Percentiles rank a stretch among this genome's conserved stretches.
phyloP scores from a whole-genome alignment of 2,329 filamentous ascomycete genomes.

The Bimuria novae-zelandiae region DNA sequence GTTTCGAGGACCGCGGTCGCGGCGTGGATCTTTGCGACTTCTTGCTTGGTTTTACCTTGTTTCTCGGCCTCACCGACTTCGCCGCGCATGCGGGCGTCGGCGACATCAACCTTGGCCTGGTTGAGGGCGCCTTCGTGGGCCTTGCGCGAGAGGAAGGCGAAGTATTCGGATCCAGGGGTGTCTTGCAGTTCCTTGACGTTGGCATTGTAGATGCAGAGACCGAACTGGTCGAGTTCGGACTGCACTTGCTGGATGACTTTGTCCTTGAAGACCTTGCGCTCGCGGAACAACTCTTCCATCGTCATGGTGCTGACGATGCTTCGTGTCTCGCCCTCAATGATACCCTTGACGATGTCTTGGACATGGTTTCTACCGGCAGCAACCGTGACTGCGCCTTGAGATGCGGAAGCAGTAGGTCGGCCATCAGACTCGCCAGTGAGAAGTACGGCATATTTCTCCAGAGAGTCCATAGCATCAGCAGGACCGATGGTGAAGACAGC shows the following conservation, averaged over 20 bases:
- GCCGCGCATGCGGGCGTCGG: conserved; percentile 64
- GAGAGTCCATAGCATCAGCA: conserved; percentile 68
- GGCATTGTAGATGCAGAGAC: conserved; percentile 69
- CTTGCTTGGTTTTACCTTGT: conserved; percentile 78
- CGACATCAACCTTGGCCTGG: conserved; percentile 70
- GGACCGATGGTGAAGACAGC: conserved; percentile 88
- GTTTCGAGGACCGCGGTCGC: conserved; percentile 85
- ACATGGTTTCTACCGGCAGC: conserved; percentile 66
- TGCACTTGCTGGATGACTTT: conserved; percentile 70
- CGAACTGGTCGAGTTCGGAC: conserved; percentile 78
- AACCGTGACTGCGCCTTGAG: conserved; percentile 46
- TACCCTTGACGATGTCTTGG: conserved; percentile 84
- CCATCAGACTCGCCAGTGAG: conserved; percentile 66
- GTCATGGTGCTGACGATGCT: conserved; percentile 85
- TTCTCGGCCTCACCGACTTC: conserved; percentile 79
- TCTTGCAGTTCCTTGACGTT: conserved; percentile 89
- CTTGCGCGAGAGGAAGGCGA: conserved; percentile 79
- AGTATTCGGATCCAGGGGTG: conserved; percentile 80
- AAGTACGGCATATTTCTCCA: conserved; percentile 82
- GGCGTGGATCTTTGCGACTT: conserved; percentile 86
- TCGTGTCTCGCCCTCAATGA: conserved; percentile 86
- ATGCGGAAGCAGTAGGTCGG: conserved; percentile 38
- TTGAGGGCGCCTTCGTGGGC: conserved; percentile 85
- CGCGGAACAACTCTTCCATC: conserved; percentile 89
- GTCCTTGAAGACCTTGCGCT: conserved; percentile 76